These are phyloP conservation scores for Komagataella phaffii DNA, from an alignment of 805 yeast species.

Conservation along the genomic window DNA sequence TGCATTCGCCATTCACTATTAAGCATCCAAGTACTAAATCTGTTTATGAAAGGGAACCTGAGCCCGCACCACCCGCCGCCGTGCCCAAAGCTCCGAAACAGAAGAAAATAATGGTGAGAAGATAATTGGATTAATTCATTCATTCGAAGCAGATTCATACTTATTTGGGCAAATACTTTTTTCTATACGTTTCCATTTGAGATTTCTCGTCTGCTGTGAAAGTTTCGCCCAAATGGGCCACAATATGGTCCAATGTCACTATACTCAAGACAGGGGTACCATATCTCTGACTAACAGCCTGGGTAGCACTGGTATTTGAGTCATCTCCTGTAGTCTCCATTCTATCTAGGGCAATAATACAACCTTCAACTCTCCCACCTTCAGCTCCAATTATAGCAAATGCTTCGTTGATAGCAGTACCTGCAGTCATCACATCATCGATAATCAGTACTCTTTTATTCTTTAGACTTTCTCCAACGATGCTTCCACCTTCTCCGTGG, in stretches of 20 bases:
- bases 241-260: slow-evolving; percentile 63
- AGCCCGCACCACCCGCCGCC: slow-evolving; percentile 23
- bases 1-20: slow-evolving; percentile 65
- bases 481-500: slow-evolving; percentile 95
- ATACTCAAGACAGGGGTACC: slow-evolving; percentile 77
- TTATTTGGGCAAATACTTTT: slow-evolving; percentile 27
- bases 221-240: slow-evolving; percentile 40
- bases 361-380: slow-evolving; percentile 66
- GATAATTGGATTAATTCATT: not conserved
- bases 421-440: slow-evolving; percentile 97
- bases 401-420: slow-evolving; percentile 95
- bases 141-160: not conserved
- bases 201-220: slow-evolving; percentile 44
- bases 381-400: slow-evolving; percentile 60
- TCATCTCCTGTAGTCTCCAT: slow-evolving; percentile 69
- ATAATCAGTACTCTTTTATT: slow-evolving; percentile 71
- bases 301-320: slow-evolving; percentile 63
- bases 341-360: slow-evolving; percentile 87
- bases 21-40: slow-evolving; percentile 74
- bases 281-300: slow-evolving; percentile 57
- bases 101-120: slow-evolving; percentile 31
- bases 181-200: slow-evolving; percentile 45
- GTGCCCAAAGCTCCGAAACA: slow-evolving; percentile 35
- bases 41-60: slow-evolving; percentile 39
- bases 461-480: slow-evolving; percentile 72